Base-by-base conservation (phyloP, 2,329 filamentous ascomycete genomes). In the Penicillium sp. region DNA sequence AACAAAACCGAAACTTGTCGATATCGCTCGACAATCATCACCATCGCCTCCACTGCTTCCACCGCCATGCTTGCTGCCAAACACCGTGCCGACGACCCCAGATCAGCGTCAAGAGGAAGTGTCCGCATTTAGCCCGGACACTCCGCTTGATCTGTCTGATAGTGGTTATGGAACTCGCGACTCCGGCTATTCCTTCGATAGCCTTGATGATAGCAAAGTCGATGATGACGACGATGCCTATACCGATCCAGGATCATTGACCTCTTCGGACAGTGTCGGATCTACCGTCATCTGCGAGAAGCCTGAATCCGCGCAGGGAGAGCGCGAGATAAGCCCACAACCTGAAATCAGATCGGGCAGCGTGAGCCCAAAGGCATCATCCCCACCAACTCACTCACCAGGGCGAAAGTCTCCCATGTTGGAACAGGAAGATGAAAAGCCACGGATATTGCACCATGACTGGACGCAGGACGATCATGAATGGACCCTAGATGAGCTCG, bases 401-500 rank as follows among this genome's bases (percentile, higher is more conserved):
- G 54, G 55, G 5, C 53, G 53, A 3, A 61, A 60, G 1, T 68
- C 70, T 3, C 62, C 59, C 11, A 61, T 56, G 3, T 66, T 65
- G 2, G 67, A 71, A 8, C 67, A 69, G 35, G 67, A 68, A 22
- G 38, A 69, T 13, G 65, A 68, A 35, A 73, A 70, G 44, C 52
- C 59, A 32, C 50, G 56, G 1, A 67, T 67, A 59, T 72, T 72
- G 70, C 69, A 74, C 40, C 69, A 72, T 38, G 69, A 74, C 49
- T 76, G 73, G 73, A 71, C 71, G 7, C 59, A 74, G 5, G 73
- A 76, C 44, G 71, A 75, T 50, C 70, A 74, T 45, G 72, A 75
- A 54, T 76, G 73, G 73, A 71, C 72, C 5, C 62, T 76, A 1
- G 69, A 74, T 32, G 70, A 75, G 58, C 64, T 76, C 24, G 72